Conservation (phyloP, 1,139 yeast species). For the Sugiyamaella neomexicana region DNA sequence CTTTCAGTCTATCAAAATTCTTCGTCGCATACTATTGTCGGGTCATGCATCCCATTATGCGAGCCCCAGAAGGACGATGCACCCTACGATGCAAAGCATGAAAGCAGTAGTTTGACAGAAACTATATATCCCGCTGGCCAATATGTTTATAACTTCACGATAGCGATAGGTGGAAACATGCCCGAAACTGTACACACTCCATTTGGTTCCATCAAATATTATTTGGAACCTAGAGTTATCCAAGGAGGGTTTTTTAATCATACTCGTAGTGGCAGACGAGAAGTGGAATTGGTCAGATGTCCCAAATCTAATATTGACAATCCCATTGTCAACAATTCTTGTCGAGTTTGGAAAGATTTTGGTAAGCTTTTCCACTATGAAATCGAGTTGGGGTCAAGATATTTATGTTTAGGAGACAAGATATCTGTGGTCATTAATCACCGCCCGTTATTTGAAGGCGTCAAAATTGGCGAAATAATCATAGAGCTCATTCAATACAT, state of each 20-base stretch:
- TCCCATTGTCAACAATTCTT: constrained; percentile 57
- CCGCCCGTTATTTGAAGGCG: neutral
- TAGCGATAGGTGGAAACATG: constrained; percentile 64
- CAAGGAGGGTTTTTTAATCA: constrained; percentile 38
- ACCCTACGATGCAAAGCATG: constrained; percentile 18
- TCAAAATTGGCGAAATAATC: neutral
- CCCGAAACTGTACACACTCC: constrained; percentile 71
- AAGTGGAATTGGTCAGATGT: constrained; percentile 57
- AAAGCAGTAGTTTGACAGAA: constrained; percentile 30
- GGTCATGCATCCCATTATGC: constrained; percentile 18
- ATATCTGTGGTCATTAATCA: neutral
- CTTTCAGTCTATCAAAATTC: constrained; percentile 1
- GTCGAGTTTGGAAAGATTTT: constrained; percentile 7
- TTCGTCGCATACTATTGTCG: neutral
- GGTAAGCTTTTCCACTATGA: constrained; percentile 2
- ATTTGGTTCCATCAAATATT: constrained; percentile 38
- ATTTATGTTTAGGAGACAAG: constrained; percentile 5
- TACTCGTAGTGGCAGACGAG: constrained; percentile 36
- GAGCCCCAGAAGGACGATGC: constrained; percentile 19
- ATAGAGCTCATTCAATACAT: constrained; percentile 4
- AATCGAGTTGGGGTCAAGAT: constrained; percentile 6
- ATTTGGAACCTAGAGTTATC: constrained; percentile 36
- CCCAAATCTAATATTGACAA: constrained; percentile 79
- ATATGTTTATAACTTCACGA: constrained; percentile 73
- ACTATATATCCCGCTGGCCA: constrained; percentile 63